Evolutionary conservation across 306 rosid genomes (phyloP), one percentile per base, ranked within the genome.

Genomic region (Mimosa pudica): DNA sequence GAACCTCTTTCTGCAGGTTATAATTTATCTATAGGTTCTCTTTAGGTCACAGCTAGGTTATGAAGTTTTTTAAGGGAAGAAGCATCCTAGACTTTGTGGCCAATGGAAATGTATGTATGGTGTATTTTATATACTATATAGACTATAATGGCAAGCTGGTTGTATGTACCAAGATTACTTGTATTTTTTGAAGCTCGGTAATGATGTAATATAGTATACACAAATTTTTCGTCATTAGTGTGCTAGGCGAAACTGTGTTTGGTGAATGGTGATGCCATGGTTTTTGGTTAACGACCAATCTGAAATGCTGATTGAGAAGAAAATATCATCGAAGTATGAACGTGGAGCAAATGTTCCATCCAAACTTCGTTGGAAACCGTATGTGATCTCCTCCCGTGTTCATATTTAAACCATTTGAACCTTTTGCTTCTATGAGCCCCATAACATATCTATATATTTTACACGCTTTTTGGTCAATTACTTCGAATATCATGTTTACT

Each of bases 21-120:
- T 78, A 32, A n/a, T 42, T 42, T 69, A 11, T 18, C 48, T 11
- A 36, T 68, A 48, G 79, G 51, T 54, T n/a, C 38, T 61, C 45
- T 61, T 85, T 30, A 65, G 81, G 84, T 6, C 82, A 46, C 85
- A 75, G 51, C 65, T 51, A 78, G 81, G 85, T 54, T 48, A 60
- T 67, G 74, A 70, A 63, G 76, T 81, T 77, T 44, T 86, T 83
- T 16, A 55, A 83, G 75, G 45, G 66, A 67, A 71, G 78, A 68
- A 86, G 68, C 33, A 42, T 78, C 82, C 66, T 73, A 14, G 46
- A 20, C 58, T 70, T 75, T 46, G 78, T 77, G 90, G 77, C 70
- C 73, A 47, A 13, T 70, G 79, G 60, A 76, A 54, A 67, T 77
- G 71, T 78, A 60, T 77, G 69, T 83, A 71, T 49, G 42, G 41